Conservation (phyloP, 768 basidiomycete species). For the Candolleomyces eurysporus region DNA sequence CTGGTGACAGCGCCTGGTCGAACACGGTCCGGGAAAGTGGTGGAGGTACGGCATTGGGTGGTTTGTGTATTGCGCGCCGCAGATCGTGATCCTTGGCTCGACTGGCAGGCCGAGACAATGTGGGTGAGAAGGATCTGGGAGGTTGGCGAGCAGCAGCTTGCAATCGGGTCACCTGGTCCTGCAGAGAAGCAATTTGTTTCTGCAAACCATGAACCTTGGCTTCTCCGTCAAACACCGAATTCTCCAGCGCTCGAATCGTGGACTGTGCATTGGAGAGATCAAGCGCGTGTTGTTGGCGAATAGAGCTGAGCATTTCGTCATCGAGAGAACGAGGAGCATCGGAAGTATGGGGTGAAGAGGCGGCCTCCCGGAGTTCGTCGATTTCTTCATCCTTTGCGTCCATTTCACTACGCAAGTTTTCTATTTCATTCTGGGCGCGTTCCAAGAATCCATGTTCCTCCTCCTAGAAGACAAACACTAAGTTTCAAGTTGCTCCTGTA, state of each 20-base stretch:
- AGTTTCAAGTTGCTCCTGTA: constrained; percentile 2
- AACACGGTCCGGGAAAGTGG: constrained; percentile 57
- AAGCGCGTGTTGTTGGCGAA: constrained; percentile 74
- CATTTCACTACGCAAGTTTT: constrained; percentile 63
- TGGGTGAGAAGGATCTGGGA: constrained; percentile 47
- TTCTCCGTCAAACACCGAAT: constrained; percentile 69
- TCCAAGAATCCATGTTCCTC: constrained; percentile 66
- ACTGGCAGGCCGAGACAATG: constrained; percentile 46
- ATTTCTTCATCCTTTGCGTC: constrained; percentile 65
- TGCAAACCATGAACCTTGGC: constrained; percentile 65
- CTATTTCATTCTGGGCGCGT: constrained; percentile 67
- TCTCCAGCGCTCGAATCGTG: constrained; percentile 75
- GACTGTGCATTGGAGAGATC: constrained; percentile 81
- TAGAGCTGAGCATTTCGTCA: constrained; percentile 68
- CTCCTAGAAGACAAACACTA: constrained; percentile 28
- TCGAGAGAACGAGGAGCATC: constrained; percentile 55
- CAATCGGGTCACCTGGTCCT: constrained; percentile 59
- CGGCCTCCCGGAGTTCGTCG: constrained; percentile 50
- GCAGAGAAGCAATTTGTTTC: constrained; percentile 61
- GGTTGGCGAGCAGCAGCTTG: constrained; percentile 42
- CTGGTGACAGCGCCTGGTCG: constrained; percentile 68
- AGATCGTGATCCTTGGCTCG: constrained; percentile 34
- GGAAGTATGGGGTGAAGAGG: constrained; percentile 38
- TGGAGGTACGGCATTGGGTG: constrained; percentile 38
- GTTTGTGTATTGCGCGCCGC: constrained; percentile 36